These are phyloP conservation scores for Ceratocystis cubensis DNA, from an alignment of 2,329 filamentous ascomycete genomes.

Conservation along the genomic window DNA sequence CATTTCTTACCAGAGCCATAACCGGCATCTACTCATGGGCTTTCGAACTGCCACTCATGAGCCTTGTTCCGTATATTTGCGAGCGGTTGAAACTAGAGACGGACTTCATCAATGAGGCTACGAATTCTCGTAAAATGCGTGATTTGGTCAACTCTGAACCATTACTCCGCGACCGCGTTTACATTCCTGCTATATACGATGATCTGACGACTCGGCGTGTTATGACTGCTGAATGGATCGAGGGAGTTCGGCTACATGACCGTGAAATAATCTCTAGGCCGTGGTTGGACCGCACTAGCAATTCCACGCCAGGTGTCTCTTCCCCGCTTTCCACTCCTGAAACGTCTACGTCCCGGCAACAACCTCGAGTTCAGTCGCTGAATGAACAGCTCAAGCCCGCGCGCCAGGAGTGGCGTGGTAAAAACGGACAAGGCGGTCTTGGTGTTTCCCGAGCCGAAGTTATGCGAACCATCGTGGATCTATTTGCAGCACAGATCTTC, in stretches of 20 bases:
- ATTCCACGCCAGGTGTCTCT: constrained; percentile 68
- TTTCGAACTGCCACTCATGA: constrained; percentile 90
- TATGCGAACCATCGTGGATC: constrained; percentile 92
- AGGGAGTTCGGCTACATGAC: constrained; percentile 86
- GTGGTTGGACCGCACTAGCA: constrained; percentile 67
- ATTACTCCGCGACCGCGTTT: constrained; percentile 64
- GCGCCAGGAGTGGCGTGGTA: constrained; percentile 65
- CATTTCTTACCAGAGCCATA: constrained; percentile 46
- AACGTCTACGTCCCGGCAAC: constrained; percentile 33
- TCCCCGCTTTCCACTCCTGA: constrained; percentile 44
- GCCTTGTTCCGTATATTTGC: constrained; percentile 79
- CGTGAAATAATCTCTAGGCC: constrained; percentile 63
- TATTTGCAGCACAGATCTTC: constrained; percentile 97
- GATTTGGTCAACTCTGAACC: constrained; percentile 62
- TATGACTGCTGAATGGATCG: constrained; percentile 95
- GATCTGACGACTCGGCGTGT: constrained; percentile 74
- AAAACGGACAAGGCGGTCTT: constrained; percentile 61
- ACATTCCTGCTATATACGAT: constrained; percentile 72
- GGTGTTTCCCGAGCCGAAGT: constrained; percentile 73
- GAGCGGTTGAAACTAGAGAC: constrained; percentile 89
- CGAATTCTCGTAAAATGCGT: constrained; percentile 78
- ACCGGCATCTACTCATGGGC: constrained; percentile 69
- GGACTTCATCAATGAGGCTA: constrained; percentile 83
- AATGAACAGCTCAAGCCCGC: constrained; percentile 62
- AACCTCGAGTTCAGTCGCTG: constrained; percentile 40